Evolutionary conservation across 2,329 filamentous ascomycete species (phyloP), one percentile per base, ranked within the genome.

Genomic region (Knoxdaviesia proteae): DNA sequence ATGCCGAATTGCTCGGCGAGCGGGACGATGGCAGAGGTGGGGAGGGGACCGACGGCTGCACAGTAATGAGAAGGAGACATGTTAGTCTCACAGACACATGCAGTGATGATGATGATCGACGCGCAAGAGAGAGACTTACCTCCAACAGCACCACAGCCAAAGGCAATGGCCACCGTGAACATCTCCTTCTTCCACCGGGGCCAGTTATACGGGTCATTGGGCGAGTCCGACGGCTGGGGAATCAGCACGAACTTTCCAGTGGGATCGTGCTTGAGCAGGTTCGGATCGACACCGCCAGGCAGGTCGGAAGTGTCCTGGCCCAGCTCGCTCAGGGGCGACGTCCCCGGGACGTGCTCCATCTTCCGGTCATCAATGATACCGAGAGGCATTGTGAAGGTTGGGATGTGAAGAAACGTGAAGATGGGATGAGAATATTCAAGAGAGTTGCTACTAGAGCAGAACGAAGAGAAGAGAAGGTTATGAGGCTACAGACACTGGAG

Each of bases 151-250:
- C 59, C 56, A 46, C 58, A 61, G 11, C 54, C 59, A 45, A 54
- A 62, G 3, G 57, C 52, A 32, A 62, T 51, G 10, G 59, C 58
- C 40, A 62, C 53, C 39, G 50, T 61, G 52, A 52, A 62, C 48
- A 53, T 47, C 42, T 54, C 49, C 47, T 54, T 54, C 47, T 52
- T 54, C 47, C 55, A 53, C 42, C 52, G 48, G 32, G 59, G 58
- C 64, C 64, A 67, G 50, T 65, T 65, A 43, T 65, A 56, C 7
- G 64, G 64, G 46, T 68, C 64, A 46, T 65, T 62, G 6, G 61
- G 61, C 10, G 61, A 63, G 39, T 59, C 56, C 6, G 62, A 64
- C 7, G 67, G 67, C 44, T 64, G 63, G 5, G 67, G 67, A 7
- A 61, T 59, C n/a, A 70, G 56, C n/a, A 65, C 57, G 41, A 68